Base-by-base conservation (phyloP, 305 asterid genomes). In the Caryopteris hybrid region DNA sequence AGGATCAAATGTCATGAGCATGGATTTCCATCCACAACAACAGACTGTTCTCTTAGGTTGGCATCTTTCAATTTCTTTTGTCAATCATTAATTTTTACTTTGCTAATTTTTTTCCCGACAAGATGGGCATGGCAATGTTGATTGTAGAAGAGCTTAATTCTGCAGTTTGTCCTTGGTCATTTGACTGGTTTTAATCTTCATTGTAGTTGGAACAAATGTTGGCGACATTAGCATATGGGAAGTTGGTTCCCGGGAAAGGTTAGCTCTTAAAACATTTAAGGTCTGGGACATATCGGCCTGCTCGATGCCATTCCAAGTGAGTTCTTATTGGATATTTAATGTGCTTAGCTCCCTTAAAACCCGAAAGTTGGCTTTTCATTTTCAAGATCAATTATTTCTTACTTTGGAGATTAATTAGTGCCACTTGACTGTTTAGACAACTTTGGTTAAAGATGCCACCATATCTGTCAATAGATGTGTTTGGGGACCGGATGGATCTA, bases 201-300 rank as follows among this genome's bases (percentile, higher is more conserved):
- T 66, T 78, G 83, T 74, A 94, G 99, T 94, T 81, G 97, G 99
- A 66, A 94, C 99, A 20, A 94, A 89, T 85, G 96, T 91, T 48
- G 99, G 99, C 71, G 99, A 94, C 73, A 86, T 94, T 71, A 89
- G 96, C 89, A 84, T 94, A 64, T 94, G 99, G 99, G 98, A 94
- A 75, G 90, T 85, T 80, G 96, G 97, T 67, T 85, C 89, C 22
- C 82, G 93, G 36, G 97, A 94, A 64, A 82, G 96, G 81, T 70
- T 94, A 69, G 89, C 82, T 10, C 88, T 86, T 48, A 94, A 82
- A 76, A 71, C 80, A 72, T 94, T 94, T 67, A 87, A 94, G 83
- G 89, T 94, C 36, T 94, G 97, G 97, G 96, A 94, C 54, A 46
- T 91, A 66, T 79, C 92, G 47, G 78, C 88, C 45, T 91, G 96